Percentiles rank a stretch among this genome's conserved stretches.
Evolutionary conservation across 306 rosid genomes (phyloP).

Genomic region (Cajanus cajan): DNA sequence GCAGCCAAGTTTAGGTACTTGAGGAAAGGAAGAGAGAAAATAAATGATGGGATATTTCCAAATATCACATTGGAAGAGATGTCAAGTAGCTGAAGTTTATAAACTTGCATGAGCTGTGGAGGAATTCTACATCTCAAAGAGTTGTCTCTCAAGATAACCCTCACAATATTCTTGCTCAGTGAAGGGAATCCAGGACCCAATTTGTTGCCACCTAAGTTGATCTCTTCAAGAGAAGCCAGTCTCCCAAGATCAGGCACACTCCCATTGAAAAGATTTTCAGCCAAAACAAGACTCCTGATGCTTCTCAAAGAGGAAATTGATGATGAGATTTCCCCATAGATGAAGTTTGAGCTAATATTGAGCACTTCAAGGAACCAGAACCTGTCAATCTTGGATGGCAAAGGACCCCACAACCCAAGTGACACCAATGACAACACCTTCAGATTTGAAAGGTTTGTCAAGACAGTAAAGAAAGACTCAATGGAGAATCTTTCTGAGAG

Average conservation of each 20-base stretch:
- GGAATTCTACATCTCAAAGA: slow-evolving; percentile 62
- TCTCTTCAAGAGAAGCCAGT: slow-evolving; percentile 51
- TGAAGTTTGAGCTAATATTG: slow-evolving; percentile 69
- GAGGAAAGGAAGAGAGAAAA: slow-evolving; percentile 74
- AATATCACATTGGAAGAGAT: slow-evolving; percentile 57
- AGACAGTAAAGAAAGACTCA: slow-evolving; percentile 59
- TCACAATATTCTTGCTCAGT: slow-evolving; percentile 47
- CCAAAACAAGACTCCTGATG: slow-evolving; percentile 59
- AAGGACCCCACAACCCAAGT: slow-evolving; percentile 85
- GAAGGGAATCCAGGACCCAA: slow-evolving; percentile 70
- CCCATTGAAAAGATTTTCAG: slow-evolving; percentile 69
- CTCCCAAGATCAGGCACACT: slow-evolving; percentile 60
- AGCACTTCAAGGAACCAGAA: slow-evolving; percentile 57
- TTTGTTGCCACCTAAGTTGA: slow-evolving; percentile 55
- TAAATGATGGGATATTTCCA: slow-evolving; percentile 60
- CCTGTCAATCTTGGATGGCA: slow-evolving; percentile 65
- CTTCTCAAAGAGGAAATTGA: slow-evolving; percentile 46
- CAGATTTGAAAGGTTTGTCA: slow-evolving; percentile 73
- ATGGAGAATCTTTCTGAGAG: slow-evolving; percentile 69
- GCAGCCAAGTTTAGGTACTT: slow-evolving; percentile 58
- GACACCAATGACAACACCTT: slow-evolving; percentile 62
- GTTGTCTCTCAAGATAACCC: slow-evolving; percentile 53
- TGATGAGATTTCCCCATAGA: slow-evolving; percentile 59
- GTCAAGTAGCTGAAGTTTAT: slow-evolving; percentile 56
- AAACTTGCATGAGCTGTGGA: slow-evolving; percentile 28